These are phyloP conservation scores for Xylariaceae sp. DNA, from an alignment of 2,329 filamentous ascomycete genomes.

Conservation along the genomic window DNA sequence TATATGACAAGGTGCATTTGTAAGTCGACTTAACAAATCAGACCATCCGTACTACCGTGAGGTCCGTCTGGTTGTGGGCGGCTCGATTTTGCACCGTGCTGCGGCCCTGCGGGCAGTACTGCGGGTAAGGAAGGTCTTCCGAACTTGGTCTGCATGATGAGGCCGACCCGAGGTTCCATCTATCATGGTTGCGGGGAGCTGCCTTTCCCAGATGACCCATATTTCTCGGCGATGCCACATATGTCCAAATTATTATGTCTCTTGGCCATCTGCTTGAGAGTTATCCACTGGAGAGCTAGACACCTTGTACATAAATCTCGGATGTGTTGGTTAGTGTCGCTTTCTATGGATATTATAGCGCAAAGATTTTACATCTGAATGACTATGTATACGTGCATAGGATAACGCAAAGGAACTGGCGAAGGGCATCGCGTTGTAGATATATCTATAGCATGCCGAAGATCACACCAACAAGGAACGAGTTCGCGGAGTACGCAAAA, in stretches of 20 bases:
- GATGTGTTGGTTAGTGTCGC: no score
- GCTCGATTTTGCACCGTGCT: conserved; percentile 3
- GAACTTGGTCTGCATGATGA: conserved; percentile 18
- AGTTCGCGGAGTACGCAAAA: background rate
- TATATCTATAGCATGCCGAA: background rate
- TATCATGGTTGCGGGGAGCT: conserved; percentile 13
- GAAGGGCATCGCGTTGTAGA: no score
- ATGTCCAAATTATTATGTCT: background rate
- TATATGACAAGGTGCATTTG: background rate
- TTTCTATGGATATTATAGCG: no score
- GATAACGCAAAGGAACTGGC: no score
- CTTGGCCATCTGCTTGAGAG: background rate
- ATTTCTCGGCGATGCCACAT: background rate
- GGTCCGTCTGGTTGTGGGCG: conserved; percentile 2
- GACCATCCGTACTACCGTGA: background rate
- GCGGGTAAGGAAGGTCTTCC: conserved; percentile 4
- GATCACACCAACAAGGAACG: background rate
- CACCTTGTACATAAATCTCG: no score
- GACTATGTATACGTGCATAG: no score
- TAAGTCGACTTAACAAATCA: conserved; percentile 9
- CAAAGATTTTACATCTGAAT: no score
- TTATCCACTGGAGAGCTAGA: background rate
- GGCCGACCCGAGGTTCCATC: conserved; percentile 13
- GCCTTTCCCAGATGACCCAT: conserved; percentile 21
- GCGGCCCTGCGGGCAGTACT: no score